phyloP scores from a whole-genome alignment of 306 rosid genomes.

The Inga leiocalycina region DNA sequence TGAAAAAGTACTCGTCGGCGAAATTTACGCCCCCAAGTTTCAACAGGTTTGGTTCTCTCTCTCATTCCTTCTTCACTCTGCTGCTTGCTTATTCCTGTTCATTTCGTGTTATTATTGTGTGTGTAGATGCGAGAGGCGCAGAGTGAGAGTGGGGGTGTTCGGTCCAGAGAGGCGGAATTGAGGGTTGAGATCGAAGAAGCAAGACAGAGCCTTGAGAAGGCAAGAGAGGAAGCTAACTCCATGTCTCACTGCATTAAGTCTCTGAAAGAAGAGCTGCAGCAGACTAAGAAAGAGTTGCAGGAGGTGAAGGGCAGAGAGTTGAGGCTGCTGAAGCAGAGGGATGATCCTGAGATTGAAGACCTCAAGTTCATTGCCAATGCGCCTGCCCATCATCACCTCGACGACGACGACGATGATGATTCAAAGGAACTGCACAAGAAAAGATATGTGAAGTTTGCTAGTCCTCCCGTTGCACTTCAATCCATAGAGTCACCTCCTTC shows the following conservation, averaged over 20 bases:
- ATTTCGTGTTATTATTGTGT: not conserved
- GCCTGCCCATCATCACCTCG: not conserved
- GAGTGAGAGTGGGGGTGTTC: slow-evolving; percentile 43
- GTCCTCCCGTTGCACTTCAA: slow-evolving; percentile 64
- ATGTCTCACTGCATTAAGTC: slow-evolving; percentile 55
- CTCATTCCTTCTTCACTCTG: not conserved
- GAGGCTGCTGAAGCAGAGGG: slow-evolving; percentile 34
- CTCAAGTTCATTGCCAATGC: slow-evolving; percentile 63
- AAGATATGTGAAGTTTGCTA: slow-evolving; percentile 82
- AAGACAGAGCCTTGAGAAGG: slow-evolving; percentile 60
- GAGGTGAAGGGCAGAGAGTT: slow-evolving; percentile 55
- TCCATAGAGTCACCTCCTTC: slow-evolving; percentile 43
- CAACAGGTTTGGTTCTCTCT: slow-evolving; percentile 48
- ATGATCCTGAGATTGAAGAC: slow-evolving; percentile 63
- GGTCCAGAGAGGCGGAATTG: slow-evolving; percentile 48
- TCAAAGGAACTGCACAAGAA: slow-evolving; percentile 44
- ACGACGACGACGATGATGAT: not conserved
- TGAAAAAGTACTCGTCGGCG: slow-evolving; percentile 77
- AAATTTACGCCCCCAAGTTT: slow-evolving; percentile 78
- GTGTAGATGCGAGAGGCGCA: slow-evolving; percentile 45
- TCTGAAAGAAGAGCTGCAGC: slow-evolving; percentile 67
- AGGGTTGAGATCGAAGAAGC: slow-evolving; percentile 65
- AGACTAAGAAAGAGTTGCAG: slow-evolving; percentile 61
- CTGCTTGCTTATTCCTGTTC: not conserved
- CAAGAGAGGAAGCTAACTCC: slow-evolving; percentile 61